A percentile compares a stretch with the other conserved stretches of the same genome.
Conservation (phyloP, 768 basidiomycete genomes). For the Suillus lakei region DNA sequence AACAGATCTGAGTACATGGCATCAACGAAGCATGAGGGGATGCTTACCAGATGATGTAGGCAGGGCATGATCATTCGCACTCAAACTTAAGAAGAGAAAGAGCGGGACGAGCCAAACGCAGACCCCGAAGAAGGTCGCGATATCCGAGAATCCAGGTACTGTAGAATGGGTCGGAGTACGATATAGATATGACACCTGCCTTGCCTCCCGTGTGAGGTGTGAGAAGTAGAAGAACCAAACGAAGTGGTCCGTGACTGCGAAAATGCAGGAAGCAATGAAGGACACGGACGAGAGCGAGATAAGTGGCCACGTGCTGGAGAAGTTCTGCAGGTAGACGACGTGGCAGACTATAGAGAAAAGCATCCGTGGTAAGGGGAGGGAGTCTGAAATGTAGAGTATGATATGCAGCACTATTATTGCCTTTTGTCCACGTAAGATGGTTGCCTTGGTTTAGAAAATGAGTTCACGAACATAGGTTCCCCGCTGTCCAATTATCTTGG, state of each 20-base stretch:
- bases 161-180: conserved; percentile 37
- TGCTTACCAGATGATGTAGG: conserved; percentile 64
- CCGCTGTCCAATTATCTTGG: conserved; percentile 83
- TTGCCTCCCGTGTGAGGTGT: conserved; percentile 64
- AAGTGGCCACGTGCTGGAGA: conserved; percentile 87
- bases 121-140: conserved; percentile 81
- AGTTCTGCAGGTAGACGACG: conserved; percentile 90
- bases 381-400: conserved; percentile 78
- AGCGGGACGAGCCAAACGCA: conserved; percentile 92
- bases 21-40: neutral
- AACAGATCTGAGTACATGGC: neutral
- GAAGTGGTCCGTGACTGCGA: conserved; percentile 92
- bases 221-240: conserved; percentile 98
- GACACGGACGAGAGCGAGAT: conserved; percentile 87
- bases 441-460: neutral
- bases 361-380: conserved; percentile 76
- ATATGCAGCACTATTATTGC: conserved; percentile 78
- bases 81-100: conserved; percentile 93
- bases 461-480: conserved; percentile 80
- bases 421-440: conserved; percentile 45
- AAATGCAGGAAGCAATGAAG: conserved; percentile 83
- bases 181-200: conserved; percentile 53
- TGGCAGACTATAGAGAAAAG: conserved; percentile 86
- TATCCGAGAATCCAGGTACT: conserved; percentile 65
- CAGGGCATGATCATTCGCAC: conserved; percentile 95